Evolutionary conservation across 2,329 filamentous ascomycete species (phyloP).

Genomic region (Fusarium camptoceras): DNA sequence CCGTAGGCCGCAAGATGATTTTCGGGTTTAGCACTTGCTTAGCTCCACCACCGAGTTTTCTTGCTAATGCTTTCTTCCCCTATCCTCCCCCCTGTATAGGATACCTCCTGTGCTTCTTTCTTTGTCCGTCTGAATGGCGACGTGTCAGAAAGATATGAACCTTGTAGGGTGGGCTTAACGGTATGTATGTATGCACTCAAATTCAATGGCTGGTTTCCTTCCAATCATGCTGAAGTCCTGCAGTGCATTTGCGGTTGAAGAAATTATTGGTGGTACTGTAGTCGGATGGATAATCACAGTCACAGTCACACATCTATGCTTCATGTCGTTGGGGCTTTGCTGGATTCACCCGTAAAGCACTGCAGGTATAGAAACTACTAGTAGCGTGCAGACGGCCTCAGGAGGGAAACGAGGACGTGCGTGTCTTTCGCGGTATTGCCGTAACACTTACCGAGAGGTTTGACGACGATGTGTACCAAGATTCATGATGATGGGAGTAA

Average conservation of each 20-base stretch:
- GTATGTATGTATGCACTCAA: constrained; percentile 5
- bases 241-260: constrained; percentile 6
- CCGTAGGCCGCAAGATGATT: constrained; percentile 1
- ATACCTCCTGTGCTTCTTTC: constrained; percentile 7
- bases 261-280: constrained; percentile 32
- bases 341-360: not conserved
- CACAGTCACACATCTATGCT: constrained; percentile 28
- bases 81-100: constrained; percentile 4
- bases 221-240: constrained; percentile 30
- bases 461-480: constrained; percentile 15
- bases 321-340: constrained; percentile 7
- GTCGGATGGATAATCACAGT: constrained; percentile 3
- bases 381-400: constrained; percentile 24
- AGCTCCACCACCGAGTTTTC: not conserved
- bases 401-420: constrained; percentile 24
- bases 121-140: constrained; percentile 9
- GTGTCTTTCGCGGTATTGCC: constrained; percentile 19
- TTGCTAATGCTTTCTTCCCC: not conserved
- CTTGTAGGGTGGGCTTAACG: constrained; percentile 18
- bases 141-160: constrained; percentile 33
- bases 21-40: not conserved
- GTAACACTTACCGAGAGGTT: constrained; percentile 8
- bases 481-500: constrained; percentile 18
- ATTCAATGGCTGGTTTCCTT: constrained; percentile 12
- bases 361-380: not conserved